phyloP scores from a whole-genome alignment of 768 basidiomycete genomes.

The Leccinum subtestaceum region DNA sequence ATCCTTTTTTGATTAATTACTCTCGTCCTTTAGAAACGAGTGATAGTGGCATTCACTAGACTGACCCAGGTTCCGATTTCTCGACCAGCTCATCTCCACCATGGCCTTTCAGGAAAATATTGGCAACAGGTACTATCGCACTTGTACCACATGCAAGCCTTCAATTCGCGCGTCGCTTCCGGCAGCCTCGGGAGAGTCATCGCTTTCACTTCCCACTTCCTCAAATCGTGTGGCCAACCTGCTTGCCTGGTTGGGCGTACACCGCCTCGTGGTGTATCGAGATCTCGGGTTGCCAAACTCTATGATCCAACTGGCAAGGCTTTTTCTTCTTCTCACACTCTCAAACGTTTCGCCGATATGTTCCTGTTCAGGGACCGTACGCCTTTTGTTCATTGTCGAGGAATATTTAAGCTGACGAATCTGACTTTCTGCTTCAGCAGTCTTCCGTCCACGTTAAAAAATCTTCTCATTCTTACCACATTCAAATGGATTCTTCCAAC shows the following conservation, averaged over 20 bases:
- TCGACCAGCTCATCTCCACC: not conserved
- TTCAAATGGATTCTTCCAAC: not conserved
- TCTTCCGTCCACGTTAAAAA: constrained; percentile 11
- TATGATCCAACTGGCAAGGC: constrained; percentile 2
- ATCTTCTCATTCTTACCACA: constrained; percentile 15
- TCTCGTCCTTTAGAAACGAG: constrained; percentile 7
- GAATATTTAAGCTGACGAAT: constrained; percentile 16
- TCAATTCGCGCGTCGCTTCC: not conserved
- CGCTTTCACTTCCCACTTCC: not conserved
- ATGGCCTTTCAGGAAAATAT: not conserved
- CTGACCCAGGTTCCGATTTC: constrained; percentile 4
- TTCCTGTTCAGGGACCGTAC: constrained; percentile 8
- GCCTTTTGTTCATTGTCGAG: constrained; percentile 18
- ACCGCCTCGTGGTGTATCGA: constrained; percentile 19
- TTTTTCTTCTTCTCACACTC: constrained; percentile 9
- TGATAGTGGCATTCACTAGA: not conserved
- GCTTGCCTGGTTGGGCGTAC: constrained; percentile 17
- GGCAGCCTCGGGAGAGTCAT: not conserved
- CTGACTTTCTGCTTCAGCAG: constrained; percentile 2
- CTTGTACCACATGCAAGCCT: not conserved
- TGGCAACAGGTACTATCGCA: not conserved
- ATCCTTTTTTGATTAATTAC: not conserved
- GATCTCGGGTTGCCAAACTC: constrained; percentile 18
- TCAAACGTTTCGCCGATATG: constrained; percentile 2
- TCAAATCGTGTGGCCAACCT: constrained; percentile 1